Conservation (phyloP, 805 yeast genomes). For the Blastobotrys peoriensis region DNA sequence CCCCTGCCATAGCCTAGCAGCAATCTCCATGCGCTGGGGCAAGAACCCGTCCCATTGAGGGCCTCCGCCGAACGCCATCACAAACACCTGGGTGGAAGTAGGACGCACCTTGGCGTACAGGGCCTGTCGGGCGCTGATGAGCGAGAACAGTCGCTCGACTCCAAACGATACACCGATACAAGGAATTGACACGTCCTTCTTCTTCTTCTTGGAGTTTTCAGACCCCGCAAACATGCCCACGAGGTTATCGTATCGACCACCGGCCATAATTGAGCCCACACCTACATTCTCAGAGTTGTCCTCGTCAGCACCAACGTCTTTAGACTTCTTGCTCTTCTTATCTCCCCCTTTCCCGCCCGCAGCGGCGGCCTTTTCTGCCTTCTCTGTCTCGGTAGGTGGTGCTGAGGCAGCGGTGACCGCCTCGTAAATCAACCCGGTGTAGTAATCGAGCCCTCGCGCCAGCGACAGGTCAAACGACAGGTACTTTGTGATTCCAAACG, state of each 20-base stretch:
- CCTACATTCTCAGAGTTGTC: conserved; percentile 97
- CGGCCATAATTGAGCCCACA: conserved; percentile 97
- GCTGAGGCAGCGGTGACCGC: conserved; percentile 94
- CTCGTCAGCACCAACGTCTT: conserved; percentile 51
- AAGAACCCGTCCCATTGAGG: conserved; percentile 91
- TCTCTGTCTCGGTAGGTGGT: conserved; percentile 66
- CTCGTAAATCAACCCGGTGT: conserved; percentile 95
- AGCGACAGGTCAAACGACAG: conserved; percentile 87
- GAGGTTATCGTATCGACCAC: conserved; percentile 94
- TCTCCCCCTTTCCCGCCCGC: conserved; percentile 21
- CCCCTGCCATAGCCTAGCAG: conserved; percentile 77
- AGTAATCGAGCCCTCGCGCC: conserved; percentile 96
- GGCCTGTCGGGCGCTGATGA: conserved; percentile 71
- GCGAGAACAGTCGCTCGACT: conserved; percentile 88
- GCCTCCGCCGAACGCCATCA: conserved; percentile 99
- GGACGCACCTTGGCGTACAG: conserved; percentile 64
- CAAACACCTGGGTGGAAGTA: conserved; percentile 83
- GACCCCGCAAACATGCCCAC: conserved; percentile 93
- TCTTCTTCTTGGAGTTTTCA: conserved; percentile 48
- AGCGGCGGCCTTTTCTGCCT: conserved; percentile 41
- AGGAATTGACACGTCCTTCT: conserved; percentile 75
- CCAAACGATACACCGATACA: conserved; percentile 98
- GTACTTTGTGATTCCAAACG: conserved; percentile 55
- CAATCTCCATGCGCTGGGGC: conserved; percentile 82
- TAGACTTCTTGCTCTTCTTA: conserved; percentile 34